Conservation (phyloP, 768 basidiomycete species). For the Tulasnella sp. region DNA sequence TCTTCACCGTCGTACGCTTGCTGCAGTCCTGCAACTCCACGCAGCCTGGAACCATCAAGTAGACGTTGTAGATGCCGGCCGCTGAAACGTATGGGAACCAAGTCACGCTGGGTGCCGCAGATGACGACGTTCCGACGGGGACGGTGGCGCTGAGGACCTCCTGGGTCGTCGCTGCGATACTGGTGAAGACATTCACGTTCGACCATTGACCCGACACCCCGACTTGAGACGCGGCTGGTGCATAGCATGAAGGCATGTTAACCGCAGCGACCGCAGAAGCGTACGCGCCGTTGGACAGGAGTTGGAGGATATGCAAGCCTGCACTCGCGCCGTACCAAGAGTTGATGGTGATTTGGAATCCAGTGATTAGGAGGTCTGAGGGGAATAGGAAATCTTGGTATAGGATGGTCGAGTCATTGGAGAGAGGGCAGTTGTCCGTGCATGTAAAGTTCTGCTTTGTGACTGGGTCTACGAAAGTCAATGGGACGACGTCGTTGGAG, state of each 20-base stretch:
- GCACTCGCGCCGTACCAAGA: constrained; percentile 62
- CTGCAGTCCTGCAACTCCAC: constrained; percentile 65
- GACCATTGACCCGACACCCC: constrained; percentile 61
- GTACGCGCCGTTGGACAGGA: constrained; percentile 86
- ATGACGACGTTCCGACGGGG: constrained; percentile 46
- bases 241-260: constrained; percentile 64
- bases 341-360: constrained; percentile 74
- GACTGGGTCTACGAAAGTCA: constrained; percentile 66
- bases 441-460: constrained; percentile 72
- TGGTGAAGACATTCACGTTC: constrained; percentile 48
- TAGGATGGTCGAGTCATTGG: constrained; percentile 57
- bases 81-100: constrained; percentile 91
- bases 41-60: constrained; percentile 82
- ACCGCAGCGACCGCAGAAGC: constrained; percentile 55
- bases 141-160: constrained; percentile 60
- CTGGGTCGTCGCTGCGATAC: constrained; percentile 71
- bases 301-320: constrained; percentile 82
- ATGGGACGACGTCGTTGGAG: constrained; percentile 65
- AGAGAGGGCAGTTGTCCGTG: constrained; percentile 64
- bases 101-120: constrained; percentile 65
- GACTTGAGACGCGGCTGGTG: constrained; percentile 60
- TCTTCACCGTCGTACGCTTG: constrained; percentile 65
- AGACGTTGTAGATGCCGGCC: constrained; percentile 74
- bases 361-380: constrained; percentile 56
- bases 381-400: constrained; percentile 93